phyloP scores from a whole-genome alignment of 2,329 filamentous ascomycete species.

The Stagonosporopsis chrysanthemi region DNA sequence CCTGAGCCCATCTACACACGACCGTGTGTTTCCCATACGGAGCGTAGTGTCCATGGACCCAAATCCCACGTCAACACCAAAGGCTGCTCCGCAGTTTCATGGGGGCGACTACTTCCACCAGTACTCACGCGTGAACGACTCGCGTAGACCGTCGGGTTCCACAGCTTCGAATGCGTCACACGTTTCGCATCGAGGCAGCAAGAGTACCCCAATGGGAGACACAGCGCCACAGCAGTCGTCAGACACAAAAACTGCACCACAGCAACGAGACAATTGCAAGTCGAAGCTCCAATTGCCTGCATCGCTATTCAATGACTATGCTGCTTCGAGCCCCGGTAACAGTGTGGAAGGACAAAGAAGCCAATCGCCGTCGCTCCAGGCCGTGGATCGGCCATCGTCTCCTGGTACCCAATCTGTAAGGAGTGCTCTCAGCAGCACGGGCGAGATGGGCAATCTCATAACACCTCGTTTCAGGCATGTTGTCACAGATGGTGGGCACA shows the following conservation, averaged over 20 bases:
- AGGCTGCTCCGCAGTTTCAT: slow-evolving; percentile 25
- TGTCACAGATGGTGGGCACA: slow-evolving; percentile 78
- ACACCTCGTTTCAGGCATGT: slow-evolving; percentile 82
- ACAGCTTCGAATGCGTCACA: slow-evolving; percentile 41
- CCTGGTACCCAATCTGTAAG: slow-evolving; percentile 39
- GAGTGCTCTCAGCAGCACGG: slow-evolving; percentile 48
- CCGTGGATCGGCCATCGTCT: slow-evolving; percentile 33
- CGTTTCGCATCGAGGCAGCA: slow-evolving; percentile 27
- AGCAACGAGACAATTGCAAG: slow-evolving; percentile 3
- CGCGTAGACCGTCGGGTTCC: slow-evolving; percentile 38
- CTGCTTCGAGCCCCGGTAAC: slow-evolving; percentile 36
- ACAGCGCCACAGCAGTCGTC: slow-evolving; percentile 10
- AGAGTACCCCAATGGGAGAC: slow-evolving; percentile 14
- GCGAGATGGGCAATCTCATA: slow-evolving; percentile 60
- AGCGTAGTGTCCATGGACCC: slow-evolving; percentile 78
- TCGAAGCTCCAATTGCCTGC: slow-evolving; percentile 33
- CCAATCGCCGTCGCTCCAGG: slow-evolving; percentile 30
- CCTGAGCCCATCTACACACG: slow-evolving; percentile 53
- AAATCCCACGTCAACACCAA: slow-evolving; percentile 49
- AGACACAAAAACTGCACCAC: neutral
- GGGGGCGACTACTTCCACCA: slow-evolving; percentile 49
- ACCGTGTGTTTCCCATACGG: slow-evolving; percentile 81
- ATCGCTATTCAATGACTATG: slow-evolving; percentile 48
- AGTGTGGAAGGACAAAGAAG: slow-evolving; percentile 32
- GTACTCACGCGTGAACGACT: slow-evolving; percentile 35